A percentile compares a stretch with the other conserved stretches of the same genome.
Evolutionary conservation across 2,329 filamentous ascomycete species (phyloP).

Genomic region (Taxawa tesnikishii): DNA sequence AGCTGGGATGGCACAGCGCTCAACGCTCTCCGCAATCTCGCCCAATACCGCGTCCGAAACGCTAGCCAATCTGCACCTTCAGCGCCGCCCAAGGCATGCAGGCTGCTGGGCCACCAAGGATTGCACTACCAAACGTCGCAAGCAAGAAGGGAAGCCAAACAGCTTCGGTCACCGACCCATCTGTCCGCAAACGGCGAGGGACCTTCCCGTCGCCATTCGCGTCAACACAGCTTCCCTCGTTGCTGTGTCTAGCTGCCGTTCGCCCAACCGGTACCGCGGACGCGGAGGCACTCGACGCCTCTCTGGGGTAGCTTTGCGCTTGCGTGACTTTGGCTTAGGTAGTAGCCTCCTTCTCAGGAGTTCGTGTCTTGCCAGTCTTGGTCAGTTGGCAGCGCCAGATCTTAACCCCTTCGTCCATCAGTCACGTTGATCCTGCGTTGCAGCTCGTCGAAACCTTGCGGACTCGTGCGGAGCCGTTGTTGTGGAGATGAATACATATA

Average conservation of each 20-base stretch:
- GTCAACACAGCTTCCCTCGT: background rate
- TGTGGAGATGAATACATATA: background rate
- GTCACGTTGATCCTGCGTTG: background rate
- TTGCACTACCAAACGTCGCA: no score
- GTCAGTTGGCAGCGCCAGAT: background rate
- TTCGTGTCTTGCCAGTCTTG: no score
- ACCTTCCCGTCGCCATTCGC: background rate
- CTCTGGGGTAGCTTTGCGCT: slow-evolving; percentile 2
- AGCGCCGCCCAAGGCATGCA: no score
- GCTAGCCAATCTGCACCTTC: no score
- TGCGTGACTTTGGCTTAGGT: background rate
- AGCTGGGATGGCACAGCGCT: no score
- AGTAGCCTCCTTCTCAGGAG: no score
- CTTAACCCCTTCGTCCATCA: background rate
- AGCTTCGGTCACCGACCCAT: background rate
- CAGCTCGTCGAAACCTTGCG: no score
- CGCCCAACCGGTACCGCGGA: background rate
- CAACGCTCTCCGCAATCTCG: no score
- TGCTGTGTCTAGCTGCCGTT: background rate
- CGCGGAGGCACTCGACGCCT: background rate
- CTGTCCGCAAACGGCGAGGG: background rate
- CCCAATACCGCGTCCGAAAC: no score
- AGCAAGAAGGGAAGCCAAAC: no score
- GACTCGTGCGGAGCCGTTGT: background rate
- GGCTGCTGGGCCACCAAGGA: no score